phyloP scores from a whole-genome alignment of 2,329 filamentous ascomycete species.

The Fusarium neocosmosporiellum region DNA sequence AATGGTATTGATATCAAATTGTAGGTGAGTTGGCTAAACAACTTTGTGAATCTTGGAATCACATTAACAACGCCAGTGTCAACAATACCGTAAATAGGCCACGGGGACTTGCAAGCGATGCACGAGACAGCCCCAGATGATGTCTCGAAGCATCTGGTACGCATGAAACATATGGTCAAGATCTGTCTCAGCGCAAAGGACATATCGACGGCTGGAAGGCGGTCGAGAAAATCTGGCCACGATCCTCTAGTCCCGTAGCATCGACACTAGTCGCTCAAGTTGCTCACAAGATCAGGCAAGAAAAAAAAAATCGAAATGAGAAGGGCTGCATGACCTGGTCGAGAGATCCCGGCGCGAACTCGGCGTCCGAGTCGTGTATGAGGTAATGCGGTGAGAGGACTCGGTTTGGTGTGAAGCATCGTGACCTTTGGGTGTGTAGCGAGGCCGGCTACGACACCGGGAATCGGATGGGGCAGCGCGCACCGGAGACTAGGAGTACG shows the following conservation, averaged over 20 bases:
- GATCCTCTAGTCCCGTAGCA: conserved; percentile 30
- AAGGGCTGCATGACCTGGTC: conserved; percentile 40
- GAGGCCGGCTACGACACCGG: conserved; percentile 42
- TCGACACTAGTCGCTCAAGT: conserved; percentile 40
- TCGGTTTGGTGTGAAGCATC: conserved; percentile 44
- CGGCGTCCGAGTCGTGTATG: conserved; percentile 45
- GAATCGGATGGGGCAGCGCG: conserved; percentile 30
- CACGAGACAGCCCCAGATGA: neutral
- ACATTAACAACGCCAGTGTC: neutral
- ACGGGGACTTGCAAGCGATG: neutral
- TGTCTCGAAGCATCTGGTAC: conserved; percentile 2
- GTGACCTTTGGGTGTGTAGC: conserved; percentile 37
- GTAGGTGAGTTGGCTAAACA: conserved; percentile 1
- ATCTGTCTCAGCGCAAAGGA: conserved; percentile 15
- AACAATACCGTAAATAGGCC: conserved; percentile 5
- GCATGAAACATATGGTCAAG: conserved; percentile 8
- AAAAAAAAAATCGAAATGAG: conserved; percentile 32
- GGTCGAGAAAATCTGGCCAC: conserved; percentile 19
- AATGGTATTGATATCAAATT: conserved; percentile 1
- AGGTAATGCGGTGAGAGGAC: conserved; percentile 46
- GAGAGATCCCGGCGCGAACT: conserved; percentile 43
- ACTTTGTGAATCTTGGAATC: neutral
- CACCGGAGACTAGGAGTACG: conserved; percentile 19
- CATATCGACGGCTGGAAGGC: conserved; percentile 1
- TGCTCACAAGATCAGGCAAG: conserved; percentile 39